Evolutionary conservation across 441 rosid genomes (phyloP), one percentile per base, ranked within the genome.

Genomic region (Adansonia grandidieri): DNA sequence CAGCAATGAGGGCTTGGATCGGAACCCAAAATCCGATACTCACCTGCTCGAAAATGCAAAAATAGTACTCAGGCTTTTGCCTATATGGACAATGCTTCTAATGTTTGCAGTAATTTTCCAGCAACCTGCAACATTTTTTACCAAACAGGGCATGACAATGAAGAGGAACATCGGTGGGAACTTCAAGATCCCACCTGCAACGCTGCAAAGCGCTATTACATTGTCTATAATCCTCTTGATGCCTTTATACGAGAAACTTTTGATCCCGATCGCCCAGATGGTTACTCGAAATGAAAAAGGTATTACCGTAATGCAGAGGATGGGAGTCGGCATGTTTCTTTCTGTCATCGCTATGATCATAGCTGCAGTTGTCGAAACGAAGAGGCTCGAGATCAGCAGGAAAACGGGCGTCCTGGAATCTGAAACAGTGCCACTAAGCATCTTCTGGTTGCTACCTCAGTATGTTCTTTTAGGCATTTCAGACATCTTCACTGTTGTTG

Each of bases 121-220:
- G 54, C 99, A 88, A 74, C 99, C 98, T 0, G 87, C 91, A 0
- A 96, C 99, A 1, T 96, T 96, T 78, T 96, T 96, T 68, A 93
- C 98, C 5, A 96, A 93, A 77, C 99, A 96, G 81, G 99, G 98
- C 75, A 90, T 85, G 89, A 87, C 90, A n/a, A 96, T 96, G 99
- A 81, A 87, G 66, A 84, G 97, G 71, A 92, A 77, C 80, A 85
- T 96, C 0, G 95, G 95, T 28, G 80, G 83, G 67, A 76, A 80
- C 83, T 91, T 96, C 87, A 91, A 86, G 87, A 91, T 96, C 84
- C 99, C 99, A 7, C 97, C 99, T 0, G 98, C 99, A 1, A 93
- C 99, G 0, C 82, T 96, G 7, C 99, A 96, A 82, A 96, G 99
- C 70, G 80, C 97, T 2, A 93, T 96, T 60, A 91, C 98, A 28